Conservation (phyloP, 2,329 filamentous ascomycete genomes). For the Metarhizium guizhouense region DNA sequence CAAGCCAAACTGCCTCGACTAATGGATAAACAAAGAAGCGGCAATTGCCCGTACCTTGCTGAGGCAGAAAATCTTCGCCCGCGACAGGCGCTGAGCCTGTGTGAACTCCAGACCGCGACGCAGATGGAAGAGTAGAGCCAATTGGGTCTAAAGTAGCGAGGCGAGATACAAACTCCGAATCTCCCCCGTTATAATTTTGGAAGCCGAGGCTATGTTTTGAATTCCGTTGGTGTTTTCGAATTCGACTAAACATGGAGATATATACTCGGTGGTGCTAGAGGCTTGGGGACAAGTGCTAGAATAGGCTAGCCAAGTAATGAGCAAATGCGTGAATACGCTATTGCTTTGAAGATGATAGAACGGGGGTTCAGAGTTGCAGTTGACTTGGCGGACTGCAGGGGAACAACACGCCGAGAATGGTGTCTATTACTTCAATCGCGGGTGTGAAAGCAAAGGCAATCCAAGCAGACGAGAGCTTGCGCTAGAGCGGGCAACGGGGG, state of each 20-base stretch:
- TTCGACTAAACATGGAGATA: constrained; percentile 30
- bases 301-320: not conserved
- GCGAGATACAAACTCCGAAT: constrained; percentile 2
- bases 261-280: not conserved
- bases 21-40: not conserved
- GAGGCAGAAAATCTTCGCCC: not conserved
- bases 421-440: not conserved
- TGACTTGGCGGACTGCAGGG: not conserved
- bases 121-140: not conserved
- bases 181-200: constrained; percentile 4
- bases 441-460: not conserved
- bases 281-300: not conserved
- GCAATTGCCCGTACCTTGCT: constrained; percentile 4
- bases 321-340: not conserved
- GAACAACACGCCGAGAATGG: not conserved
- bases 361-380: not conserved
- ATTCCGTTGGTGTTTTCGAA: constrained; percentile 19
- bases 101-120: not conserved
- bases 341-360: not conserved
- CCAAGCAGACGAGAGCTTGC: not conserved
- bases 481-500: not conserved
- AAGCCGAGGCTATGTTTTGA: constrained; percentile 13
- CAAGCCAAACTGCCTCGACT: not conserved
- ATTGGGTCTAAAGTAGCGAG: constrained; percentile 1
- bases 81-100: constrained; percentile 1